phyloP scores from a whole-genome alignment of 2,329 filamentous ascomycete genomes.

The Bipolaris gigantea region DNA sequence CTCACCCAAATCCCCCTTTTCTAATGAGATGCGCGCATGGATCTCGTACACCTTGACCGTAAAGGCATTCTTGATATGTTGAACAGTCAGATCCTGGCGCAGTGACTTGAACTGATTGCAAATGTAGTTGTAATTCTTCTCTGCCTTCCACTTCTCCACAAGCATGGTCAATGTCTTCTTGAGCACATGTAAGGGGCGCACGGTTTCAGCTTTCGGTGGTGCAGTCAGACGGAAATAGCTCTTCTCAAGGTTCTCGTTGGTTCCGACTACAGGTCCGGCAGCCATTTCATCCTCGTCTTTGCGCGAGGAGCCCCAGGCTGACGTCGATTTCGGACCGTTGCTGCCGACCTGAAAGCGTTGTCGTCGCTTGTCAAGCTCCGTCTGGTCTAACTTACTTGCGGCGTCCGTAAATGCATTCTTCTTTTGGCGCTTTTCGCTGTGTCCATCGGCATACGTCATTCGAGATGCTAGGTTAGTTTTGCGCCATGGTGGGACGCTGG shows the following conservation, averaged over 20 bases:
- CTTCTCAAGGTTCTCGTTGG: conserved; percentile 84
- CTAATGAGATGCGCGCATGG: conserved; percentile 93
- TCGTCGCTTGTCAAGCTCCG: conserved; percentile 82
- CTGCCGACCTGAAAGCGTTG: conserved; percentile 73
- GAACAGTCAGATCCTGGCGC: conserved; percentile 95
- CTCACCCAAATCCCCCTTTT: conserved; percentile 99
- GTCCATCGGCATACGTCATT: conserved; percentile 62
- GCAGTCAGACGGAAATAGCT: conserved; percentile 91
- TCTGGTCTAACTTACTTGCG: conserved; percentile 87
- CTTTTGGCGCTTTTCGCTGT: conserved; percentile 52
- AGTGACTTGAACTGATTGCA: conserved; percentile 99
- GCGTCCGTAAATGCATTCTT: conserved; percentile 54
- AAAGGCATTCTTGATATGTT: conserved; percentile 95
- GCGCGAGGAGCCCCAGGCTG: conserved; percentile 50
- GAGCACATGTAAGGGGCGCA: conserved; percentile 80
- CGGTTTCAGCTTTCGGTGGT: conserved; percentile 82
- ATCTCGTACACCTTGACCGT: conserved; percentile 97
- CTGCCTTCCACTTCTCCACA: conserved; percentile 91
- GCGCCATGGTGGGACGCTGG: conserved; percentile 69
- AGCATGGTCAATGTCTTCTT: conserved; percentile 83
- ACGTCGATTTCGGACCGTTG: conserved; percentile 58
- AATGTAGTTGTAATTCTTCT: conserved; percentile 94
- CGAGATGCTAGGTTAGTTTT: conserved; percentile 74
- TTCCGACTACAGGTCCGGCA: conserved; percentile 77
- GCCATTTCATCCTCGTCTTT: conserved; percentile 54